Base-by-base conservation (phyloP, 805 yeast genomes). In the Middelhovenomyces tepae region DNA sequence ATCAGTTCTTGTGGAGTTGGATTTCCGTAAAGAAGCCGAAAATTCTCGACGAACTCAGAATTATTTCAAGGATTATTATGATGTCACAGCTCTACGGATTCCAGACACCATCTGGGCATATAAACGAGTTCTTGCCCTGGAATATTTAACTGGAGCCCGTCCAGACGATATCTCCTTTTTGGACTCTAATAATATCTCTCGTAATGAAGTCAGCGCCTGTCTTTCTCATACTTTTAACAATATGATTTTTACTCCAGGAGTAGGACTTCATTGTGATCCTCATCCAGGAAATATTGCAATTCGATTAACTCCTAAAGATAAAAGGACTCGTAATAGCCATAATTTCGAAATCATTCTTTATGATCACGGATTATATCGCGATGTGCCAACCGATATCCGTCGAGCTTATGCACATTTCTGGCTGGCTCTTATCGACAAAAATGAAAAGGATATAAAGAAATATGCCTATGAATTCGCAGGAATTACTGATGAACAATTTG, bases 251-350 rank as follows among this genome's bases (percentile, higher is more conserved):
- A 79, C 93, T 2, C 94, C 95, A 1, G 78, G 75, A 17, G 94
- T 85, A 15, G 84, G 89, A 1, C 71, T 91, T 27, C 99, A 91
- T 54, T 91, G 98, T 60, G 99, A 91, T 54, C 98, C 98, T 1
- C 99, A 91, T 54, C 95, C 94, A 7, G 99, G 99, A 0, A 91
- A 91, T 50, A 62, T 91, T 38, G 95, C 97, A 0, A 84, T 91
- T 15, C 64, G 86, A 36, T 50, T 56, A 1, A 45, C 60, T 13
- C 47, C 56, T 5, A 40, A 47, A 13, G 44, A 46, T 19, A 53
- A 40, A 26, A 39, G 38, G 38, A 43, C 45, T 3, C 32, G 45
- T 7, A 62, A 65, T 17, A 58, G 60, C 3, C 85, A 78, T 51
- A 87, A 89, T 53, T 91, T 91, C 54, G 98, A 91, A 56, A 83